These are phyloP conservation scores for Saprolegnia parasitica DNA, from an alignment of 352 stramenopile species.

Conservation along the genomic window DNA sequence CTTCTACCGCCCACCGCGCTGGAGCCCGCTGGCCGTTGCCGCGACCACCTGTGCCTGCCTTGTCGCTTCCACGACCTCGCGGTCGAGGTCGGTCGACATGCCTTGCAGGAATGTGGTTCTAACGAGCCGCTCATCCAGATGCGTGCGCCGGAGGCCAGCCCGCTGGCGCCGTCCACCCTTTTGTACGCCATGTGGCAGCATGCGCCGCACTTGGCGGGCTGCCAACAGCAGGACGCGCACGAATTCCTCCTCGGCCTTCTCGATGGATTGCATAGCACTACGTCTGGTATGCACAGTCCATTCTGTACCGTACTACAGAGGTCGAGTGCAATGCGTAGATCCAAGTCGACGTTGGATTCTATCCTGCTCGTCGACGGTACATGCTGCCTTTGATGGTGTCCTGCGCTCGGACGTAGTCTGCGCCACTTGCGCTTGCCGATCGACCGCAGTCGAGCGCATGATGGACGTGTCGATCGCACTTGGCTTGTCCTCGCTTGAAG, in stretches of 20 bases:
- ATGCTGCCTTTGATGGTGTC: not conserved
- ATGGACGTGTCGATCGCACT: not conserved
- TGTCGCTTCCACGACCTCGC: not conserved
- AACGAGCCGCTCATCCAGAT: not conserved
- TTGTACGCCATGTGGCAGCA: conserved; percentile 2
- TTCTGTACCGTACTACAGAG: too few species aligned
- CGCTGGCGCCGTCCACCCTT: not conserved
- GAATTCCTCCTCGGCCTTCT: conserved; percentile 3
- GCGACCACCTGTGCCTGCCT: not conserved
- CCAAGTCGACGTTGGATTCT: too few species aligned
- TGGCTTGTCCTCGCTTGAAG: not conserved
- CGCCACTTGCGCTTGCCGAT: not conserved
- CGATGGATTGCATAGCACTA: not conserved
- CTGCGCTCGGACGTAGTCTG: not conserved
- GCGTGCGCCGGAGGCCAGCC: not conserved
- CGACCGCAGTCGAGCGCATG: not conserved
- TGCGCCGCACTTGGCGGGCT: not conserved
- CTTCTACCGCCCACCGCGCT: too few species aligned
- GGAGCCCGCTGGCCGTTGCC: too few species aligned
- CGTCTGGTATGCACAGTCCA: too few species aligned
- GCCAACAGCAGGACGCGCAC: not conserved
- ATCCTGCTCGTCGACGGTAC: not conserved
- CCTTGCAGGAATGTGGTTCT: not conserved
- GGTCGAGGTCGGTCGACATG: not conserved
- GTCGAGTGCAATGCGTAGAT: too few species aligned